Evolutionary conservation across 768 basidiomycete genomes (phyloP).

Genomic region (Leccinum variicolor): DNA sequence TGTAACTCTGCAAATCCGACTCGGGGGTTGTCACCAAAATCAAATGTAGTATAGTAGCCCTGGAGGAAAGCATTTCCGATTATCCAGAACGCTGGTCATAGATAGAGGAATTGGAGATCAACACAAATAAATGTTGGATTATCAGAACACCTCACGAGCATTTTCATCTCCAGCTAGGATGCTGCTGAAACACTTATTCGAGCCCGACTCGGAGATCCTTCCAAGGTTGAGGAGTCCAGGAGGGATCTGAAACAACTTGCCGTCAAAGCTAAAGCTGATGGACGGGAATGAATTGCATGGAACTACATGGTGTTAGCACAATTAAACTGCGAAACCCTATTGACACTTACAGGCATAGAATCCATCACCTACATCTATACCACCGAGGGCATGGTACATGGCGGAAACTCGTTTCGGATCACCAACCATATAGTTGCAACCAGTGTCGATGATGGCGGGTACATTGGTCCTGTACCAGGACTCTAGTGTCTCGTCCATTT

Average conservation of each 20-base stretch:
- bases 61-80: conserved; percentile 35
- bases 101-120: background rate
- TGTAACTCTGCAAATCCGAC: conserved; percentile 36
- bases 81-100: conserved; percentile 11
- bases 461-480: too few relatives aligned
- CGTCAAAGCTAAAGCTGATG: background rate
- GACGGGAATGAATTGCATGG: background rate
- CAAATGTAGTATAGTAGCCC: conserved; percentile 41
- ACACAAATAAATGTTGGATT: background rate
- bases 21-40: conserved; percentile 26
- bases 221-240: conserved; percentile 37
- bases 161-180: conserved; percentile 13
- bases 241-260: background rate
- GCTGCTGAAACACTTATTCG: conserved; percentile 25
- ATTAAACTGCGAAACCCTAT: too few relatives aligned
- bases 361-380: too few relatives aligned
- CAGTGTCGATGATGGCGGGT: too few relatives aligned
- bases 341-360: too few relatives aligned
- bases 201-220: conserved; percentile 11
- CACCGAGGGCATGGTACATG: too few relatives aligned
- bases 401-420: too few relatives aligned
- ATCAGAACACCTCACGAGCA: background rate
- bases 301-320: background rate
- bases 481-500: too few relatives aligned
- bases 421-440: too few relatives aligned